Percentiles rank a stretch among this genome's conserved stretches.
These are phyloP conservation scores for Sarcodon sp. DNA, from an alignment of 768 basidiomycete genomes.

Conservation along the genomic window DNA sequence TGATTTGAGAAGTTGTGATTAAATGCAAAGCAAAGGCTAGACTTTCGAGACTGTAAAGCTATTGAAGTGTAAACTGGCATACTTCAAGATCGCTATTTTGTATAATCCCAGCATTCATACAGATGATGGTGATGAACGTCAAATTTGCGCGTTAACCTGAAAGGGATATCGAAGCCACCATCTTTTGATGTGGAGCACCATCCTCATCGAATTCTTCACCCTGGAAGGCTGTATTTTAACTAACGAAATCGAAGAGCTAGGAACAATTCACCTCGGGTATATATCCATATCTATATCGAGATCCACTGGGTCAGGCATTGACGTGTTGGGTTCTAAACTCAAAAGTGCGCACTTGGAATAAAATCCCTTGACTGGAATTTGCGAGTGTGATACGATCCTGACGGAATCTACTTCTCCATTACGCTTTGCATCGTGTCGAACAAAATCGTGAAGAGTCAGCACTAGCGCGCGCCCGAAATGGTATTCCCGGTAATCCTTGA, in stretches of 20 bases:
- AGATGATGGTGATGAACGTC: not conserved
- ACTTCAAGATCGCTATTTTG: too few relatives aligned
- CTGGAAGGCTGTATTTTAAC: conserved; percentile 19
- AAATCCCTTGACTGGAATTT: conserved; percentile 58
- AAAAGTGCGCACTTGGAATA: conserved; percentile 53
- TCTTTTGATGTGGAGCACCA: conserved; percentile 78
- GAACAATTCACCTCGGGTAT: conserved; percentile 38
- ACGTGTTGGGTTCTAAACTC: conserved; percentile 10
- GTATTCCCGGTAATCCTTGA: conserved; percentile 49
- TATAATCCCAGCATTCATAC: too few relatives aligned
- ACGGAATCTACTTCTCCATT: conserved; percentile 11
- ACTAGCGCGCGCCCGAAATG: conserved; percentile 61
- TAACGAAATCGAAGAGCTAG: conserved; percentile 3
- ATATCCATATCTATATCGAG: conserved; percentile 51
- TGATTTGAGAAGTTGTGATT: too few relatives aligned
- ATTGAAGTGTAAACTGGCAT: too few relatives aligned
- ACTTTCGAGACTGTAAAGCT: too few relatives aligned
- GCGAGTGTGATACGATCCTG: conserved; percentile 53
- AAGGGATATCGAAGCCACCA: conserved; percentile 46
- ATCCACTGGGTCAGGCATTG: not conserved
- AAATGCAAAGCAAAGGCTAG: too few relatives aligned
- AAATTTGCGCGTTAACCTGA: conserved; percentile 8
- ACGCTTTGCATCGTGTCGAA: conserved; percentile 27
- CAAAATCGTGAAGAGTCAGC: conserved; percentile 46
- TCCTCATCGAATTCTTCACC: conserved; percentile 71